Conservation (phyloP, 192 early-diverging fungal genomes). For the Funneliformis geosporum region DNA sequence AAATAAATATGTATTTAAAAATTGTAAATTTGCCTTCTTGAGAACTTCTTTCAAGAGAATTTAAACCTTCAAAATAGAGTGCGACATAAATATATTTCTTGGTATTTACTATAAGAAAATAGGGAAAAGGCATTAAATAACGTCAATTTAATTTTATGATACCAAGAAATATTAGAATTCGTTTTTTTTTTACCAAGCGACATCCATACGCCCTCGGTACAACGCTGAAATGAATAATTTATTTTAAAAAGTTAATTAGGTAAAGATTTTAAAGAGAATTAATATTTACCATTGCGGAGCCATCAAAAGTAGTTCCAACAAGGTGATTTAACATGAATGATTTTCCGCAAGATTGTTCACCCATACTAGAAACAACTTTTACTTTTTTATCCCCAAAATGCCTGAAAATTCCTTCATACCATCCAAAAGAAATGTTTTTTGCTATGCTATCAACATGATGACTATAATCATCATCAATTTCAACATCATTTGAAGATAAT, state of each 20-base stretch:
- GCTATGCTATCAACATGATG: neutral
- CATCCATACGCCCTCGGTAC: slow-evolving; percentile 35
- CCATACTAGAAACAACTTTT: slow-evolving; percentile 32
- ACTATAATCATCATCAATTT: neutral
- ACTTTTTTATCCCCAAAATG: slow-evolving; percentile 18
- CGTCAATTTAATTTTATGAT: neutral
- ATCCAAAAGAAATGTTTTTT: slow-evolving; percentile 16
- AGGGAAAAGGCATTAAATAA: neutral
- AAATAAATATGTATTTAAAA: neutral
- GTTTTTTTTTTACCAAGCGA: slow-evolving; percentile 6
- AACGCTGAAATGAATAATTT: slow-evolving; percentile 26
- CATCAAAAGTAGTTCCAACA: slow-evolving; percentile 25
- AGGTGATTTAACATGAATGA: slow-evolving; percentile 32
- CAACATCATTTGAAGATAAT: neutral
- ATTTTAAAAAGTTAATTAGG: neutral
- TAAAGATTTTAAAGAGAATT: neutral
- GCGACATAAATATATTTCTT: slow-evolving; percentile 28
- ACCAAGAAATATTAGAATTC: neutral
- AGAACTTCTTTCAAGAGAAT: slow-evolving; percentile 12
- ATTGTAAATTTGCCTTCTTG: slow-evolving; percentile 11
- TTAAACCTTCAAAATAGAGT: slow-evolving; percentile 31
- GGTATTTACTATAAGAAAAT: slow-evolving; percentile 2
- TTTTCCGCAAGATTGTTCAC: slow-evolving; percentile 35
- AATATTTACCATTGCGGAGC: slow-evolving; percentile 30
- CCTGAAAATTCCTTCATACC: slow-evolving; percentile 31